Conservation (phyloP, 164 flowering plant species). For the Magnolia officinalis region DNA sequence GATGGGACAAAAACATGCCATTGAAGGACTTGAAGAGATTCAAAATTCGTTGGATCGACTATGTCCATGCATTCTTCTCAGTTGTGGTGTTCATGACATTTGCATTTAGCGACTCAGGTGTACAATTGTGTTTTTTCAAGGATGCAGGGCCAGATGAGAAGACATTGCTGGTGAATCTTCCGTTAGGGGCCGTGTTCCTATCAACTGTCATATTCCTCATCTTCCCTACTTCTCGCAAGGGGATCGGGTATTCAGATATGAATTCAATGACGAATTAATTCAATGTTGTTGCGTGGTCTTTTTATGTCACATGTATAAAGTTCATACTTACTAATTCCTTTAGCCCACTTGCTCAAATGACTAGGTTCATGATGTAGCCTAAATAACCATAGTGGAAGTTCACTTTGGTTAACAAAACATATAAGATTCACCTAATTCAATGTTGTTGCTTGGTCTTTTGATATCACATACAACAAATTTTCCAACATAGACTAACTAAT, state of each 20-base stretch:
- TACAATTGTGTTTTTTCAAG: constrained; percentile 36
- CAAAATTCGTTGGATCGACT: constrained; percentile 28
- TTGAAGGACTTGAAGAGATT: constrained; percentile 16
- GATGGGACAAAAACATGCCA: not conserved
- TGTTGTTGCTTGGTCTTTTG: too few relatives aligned
- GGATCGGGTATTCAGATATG: constrained; percentile 44
- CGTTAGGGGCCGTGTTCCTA: constrained; percentile 36
- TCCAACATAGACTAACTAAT: too few relatives aligned
- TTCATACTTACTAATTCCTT: too few relatives aligned
- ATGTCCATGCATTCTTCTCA: constrained; percentile 44
- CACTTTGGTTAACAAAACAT: too few relatives aligned
- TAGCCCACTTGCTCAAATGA: too few relatives aligned
- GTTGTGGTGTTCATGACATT: constrained; percentile 37
- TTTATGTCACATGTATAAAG: too few relatives aligned
- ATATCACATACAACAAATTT: too few relatives aligned
- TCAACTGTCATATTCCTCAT: constrained; percentile 42
- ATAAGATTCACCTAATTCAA: too few relatives aligned
- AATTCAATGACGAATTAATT: not conserved
- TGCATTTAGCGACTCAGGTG: constrained; percentile 33
- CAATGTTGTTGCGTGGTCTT: too few relatives aligned
- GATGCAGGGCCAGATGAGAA: constrained; percentile 3
- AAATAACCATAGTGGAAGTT: too few relatives aligned
- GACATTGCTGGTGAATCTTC: constrained; percentile 33
- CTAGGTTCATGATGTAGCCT: too few relatives aligned
- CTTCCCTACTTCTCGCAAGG: constrained; percentile 49